Evolutionary conservation across 2,329 filamentous ascomycete species (phyloP).

Genomic region (Fusarium ambrosium): DNA sequence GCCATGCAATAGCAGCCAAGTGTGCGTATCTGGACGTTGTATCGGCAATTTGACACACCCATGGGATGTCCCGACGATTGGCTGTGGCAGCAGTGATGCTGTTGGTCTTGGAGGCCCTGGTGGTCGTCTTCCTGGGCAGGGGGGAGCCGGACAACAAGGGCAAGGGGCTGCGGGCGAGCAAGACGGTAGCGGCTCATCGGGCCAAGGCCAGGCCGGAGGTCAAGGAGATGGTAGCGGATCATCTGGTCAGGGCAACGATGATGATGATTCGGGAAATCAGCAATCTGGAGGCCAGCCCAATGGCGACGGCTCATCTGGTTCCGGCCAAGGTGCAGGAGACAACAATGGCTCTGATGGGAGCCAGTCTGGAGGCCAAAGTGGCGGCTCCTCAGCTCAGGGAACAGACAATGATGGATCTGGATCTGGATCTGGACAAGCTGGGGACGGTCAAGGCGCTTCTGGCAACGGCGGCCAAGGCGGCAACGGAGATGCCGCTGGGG

Average conservation of each 20-base stretch:
- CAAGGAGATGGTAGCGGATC: not conserved
- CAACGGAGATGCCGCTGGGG: not conserved
- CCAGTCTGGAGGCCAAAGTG: not conserved
- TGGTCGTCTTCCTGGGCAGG: slow-evolving; percentile 13
- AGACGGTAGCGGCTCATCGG: not conserved
- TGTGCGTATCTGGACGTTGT: slow-evolving; percentile 30
- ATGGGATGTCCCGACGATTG: not conserved
- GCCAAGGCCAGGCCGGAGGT: not conserved
- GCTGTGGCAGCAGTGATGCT: slow-evolving; percentile 17
- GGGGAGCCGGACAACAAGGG: not conserved
- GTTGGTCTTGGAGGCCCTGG: slow-evolving; percentile 17
- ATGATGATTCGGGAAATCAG: not conserved
- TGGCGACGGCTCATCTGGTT: not conserved
- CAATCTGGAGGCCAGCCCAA: not conserved
- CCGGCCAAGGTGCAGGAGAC: not conserved
- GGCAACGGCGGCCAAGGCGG: not conserved
- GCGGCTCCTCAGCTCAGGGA: not conserved
- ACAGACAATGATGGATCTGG: not conserved
- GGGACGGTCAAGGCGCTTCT: not conserved
- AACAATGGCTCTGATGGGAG: not conserved
- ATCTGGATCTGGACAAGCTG: not conserved
- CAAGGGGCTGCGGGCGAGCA: not conserved
- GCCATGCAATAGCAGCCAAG: slow-evolving; percentile 14
- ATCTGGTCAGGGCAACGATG: not conserved
- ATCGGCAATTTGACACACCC: slow-evolving; percentile 17